Evolutionary conservation across 306 rosid genomes (phyloP).

Genomic region (Adenanthera pavonina): DNA sequence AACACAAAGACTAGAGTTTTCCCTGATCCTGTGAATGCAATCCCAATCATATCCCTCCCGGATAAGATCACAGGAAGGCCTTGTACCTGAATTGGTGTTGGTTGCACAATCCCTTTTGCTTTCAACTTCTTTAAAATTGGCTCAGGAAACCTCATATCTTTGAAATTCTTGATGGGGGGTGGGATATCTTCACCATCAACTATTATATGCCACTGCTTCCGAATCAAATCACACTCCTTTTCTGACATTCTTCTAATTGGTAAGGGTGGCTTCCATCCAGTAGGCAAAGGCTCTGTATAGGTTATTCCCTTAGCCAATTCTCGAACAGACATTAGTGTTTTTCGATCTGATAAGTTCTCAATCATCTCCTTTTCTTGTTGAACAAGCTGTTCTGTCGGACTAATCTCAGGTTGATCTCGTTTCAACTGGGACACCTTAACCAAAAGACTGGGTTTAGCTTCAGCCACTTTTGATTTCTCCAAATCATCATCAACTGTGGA

Average conservation of each 20-base stretch:
- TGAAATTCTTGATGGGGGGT: constrained; percentile 84
- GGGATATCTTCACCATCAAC: constrained; percentile 85
- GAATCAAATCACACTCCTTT: constrained; percentile 70
- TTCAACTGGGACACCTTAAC: constrained; percentile 83
- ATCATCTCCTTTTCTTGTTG: constrained; percentile 94
- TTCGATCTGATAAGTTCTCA: constrained; percentile 80
- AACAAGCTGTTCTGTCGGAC: constrained; percentile 76
- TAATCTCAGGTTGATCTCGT: constrained; percentile 84
- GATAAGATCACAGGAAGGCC: constrained; percentile 92
- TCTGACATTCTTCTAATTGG: constrained; percentile 68
- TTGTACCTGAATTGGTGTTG: constrained; percentile 96
- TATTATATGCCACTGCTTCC: constrained; percentile 91
- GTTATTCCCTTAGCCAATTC: constrained; percentile 94
- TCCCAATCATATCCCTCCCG: constrained; percentile 96
- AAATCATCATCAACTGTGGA: constrained; percentile 69
- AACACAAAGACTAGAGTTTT: constrained; percentile 90
- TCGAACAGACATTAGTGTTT: constrained; percentile 87
- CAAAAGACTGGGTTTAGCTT: constrained; percentile 84
- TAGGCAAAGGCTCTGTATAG: constrained; percentile 74
- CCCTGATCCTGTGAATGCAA: constrained; percentile 93
- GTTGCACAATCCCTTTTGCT: constrained; percentile 90
- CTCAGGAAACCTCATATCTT: constrained; percentile 92
- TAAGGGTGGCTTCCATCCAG: constrained; percentile 96
- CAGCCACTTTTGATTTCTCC: constrained; percentile 62
- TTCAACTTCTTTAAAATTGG: constrained; percentile 78